Evolutionary conservation across 495 filamentous ascomycete genomes (phyloP), one percentile per base, ranked within the genome.

Genomic region (Podospora pseudoanserina): DNA sequence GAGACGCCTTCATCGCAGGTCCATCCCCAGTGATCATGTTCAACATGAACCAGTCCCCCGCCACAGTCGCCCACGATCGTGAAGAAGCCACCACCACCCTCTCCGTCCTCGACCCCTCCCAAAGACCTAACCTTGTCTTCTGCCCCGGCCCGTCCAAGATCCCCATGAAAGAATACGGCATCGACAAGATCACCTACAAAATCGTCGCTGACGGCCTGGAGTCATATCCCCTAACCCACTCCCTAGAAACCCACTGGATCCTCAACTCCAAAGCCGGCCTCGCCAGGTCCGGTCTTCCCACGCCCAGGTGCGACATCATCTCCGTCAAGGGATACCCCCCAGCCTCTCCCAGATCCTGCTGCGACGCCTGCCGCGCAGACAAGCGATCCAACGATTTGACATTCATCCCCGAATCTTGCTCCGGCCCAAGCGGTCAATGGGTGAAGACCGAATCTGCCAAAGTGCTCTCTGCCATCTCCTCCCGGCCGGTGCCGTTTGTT

Each of bases 1-100:
- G 76, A 13, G 75, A 78, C 39, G 72, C 75, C 61, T 78, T 79
- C 69, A 70, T 76, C 49, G 65, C 71, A 4, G 77, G 76, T 32
- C 28, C 27, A 11, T 68, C 73, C 5, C 66, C 71, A 0, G 67
- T 76, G 15, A 64, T 79, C 26, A 56, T 77, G 53, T 78, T 79
- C 68, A 56, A 71, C 56, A 19, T 65, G 34, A 64, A 66, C 27
- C 66, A 59, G 1, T 32, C 68, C 0, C 44, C 64, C 13, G 53
- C 67, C n/a, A 55, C 67, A 44, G 56, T 66, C 5, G 67, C 66
- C 6, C 75, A 74, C 49, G 74, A 73, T 18, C 63, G 68, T 6
- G 64, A 60, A 16, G 76, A 78, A 56, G 73, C 76, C 28, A 75
- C 78, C 63, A 53, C 59, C 16, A 76, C 76, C 4, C 26, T 78